phyloP scores from a whole-genome alignment of 164 flowering plant genomes.

The Litsea cubeba region DNA sequence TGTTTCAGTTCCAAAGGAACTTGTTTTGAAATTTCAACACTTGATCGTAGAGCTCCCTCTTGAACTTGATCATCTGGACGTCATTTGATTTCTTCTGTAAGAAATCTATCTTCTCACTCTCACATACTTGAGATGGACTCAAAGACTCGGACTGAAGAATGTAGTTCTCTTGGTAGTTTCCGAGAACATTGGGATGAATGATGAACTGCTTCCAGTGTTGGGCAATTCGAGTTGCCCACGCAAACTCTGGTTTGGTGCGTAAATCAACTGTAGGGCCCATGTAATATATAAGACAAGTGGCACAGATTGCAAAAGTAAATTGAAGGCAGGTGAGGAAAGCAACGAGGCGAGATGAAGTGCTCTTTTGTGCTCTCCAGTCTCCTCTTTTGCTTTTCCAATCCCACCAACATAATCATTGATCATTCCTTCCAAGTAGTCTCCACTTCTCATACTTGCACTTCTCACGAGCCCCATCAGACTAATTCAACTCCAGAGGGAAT shows the following conservation, averaged over 20 bases:
- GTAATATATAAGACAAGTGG: slow-evolving; percentile 76
- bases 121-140: slow-evolving; percentile 57
- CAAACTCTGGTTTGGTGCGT: slow-evolving; percentile 61
- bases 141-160: slow-evolving; percentile 32
- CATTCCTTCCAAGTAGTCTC: slow-evolving; percentile 82
- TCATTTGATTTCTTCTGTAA: slow-evolving; percentile 89
- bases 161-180: slow-evolving; percentile 40
- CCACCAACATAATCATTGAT: slow-evolving; percentile 63
- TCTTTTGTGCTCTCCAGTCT: slow-evolving; percentile 40
- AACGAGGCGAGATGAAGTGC: slow-evolving; percentile 48
- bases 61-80: slow-evolving; percentile 76
- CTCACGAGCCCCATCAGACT: slow-evolving; percentile 47
- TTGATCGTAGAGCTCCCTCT: slow-evolving; percentile 73
- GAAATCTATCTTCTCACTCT: slow-evolving; percentile 83
- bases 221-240: slow-evolving; percentile 82
- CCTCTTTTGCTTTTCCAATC: slow-evolving; percentile 34
- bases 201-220: slow-evolving; percentile 71
- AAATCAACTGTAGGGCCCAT: slow-evolving; percentile 80
- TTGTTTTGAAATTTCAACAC: slow-evolving; percentile 64
- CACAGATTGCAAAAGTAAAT: slow-evolving; percentile 87
- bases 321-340: slow-evolving; percentile 77
- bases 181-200: slow-evolving; percentile 42
- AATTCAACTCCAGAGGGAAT: neutral
- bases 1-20: slow-evolving; percentile 61
- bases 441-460: slow-evolving; percentile 39